Evolutionary conservation across 192 early-diverging fungal genomes (phyloP), one percentile per base, ranked within the genome.

Genomic region (Oehlia diaphana): DNA sequence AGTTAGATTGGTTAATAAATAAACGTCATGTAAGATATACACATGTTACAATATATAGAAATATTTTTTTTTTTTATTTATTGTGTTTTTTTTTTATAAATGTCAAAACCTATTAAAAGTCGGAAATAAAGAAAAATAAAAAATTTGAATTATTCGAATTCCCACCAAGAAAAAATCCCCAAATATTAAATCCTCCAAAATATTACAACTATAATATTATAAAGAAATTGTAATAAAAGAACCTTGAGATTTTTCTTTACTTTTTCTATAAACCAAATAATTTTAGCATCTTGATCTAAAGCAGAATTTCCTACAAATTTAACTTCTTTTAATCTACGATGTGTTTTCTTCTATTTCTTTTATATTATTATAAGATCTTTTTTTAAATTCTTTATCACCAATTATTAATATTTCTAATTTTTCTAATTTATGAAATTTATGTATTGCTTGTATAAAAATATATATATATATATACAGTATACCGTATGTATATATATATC

Each of bases 231-330:
- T 66, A 66, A 66, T 66, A 66, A 66, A 66, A 70, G 68, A 39
- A n/a, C 68, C 68, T 39, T 39, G 31, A 70, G 7, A 70, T 70
- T 42, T 70, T 70, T 39, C 68, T 70, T 70, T 70, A 70, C 68
- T 70, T 44, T 42, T 70, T 3, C 37, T 37, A 70, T 70, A 70
- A 37, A 35, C 68, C 19, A 70, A 42, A 70, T 70, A 70, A 42
- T 39, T 70, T n/a, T 70, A 21, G 68, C 68, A 70, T 70, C 68
- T 70, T 39, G 37, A 42, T 70, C 68, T n/a, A 70, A 70, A n/a
- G 13, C 37, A 42, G 13, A 37, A 21, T 33, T 37, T 8, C 37
- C 37, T 3, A 70, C 35, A 44, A 70, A 70, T 70, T 35, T 70
- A 42, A 70, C 68, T 70, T 70, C 68, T 44, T 70, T 70, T 39